Conservation (phyloP, 495 filamentous ascomycete genomes). For the Hyphodiscus hymeniophilus region DNA sequence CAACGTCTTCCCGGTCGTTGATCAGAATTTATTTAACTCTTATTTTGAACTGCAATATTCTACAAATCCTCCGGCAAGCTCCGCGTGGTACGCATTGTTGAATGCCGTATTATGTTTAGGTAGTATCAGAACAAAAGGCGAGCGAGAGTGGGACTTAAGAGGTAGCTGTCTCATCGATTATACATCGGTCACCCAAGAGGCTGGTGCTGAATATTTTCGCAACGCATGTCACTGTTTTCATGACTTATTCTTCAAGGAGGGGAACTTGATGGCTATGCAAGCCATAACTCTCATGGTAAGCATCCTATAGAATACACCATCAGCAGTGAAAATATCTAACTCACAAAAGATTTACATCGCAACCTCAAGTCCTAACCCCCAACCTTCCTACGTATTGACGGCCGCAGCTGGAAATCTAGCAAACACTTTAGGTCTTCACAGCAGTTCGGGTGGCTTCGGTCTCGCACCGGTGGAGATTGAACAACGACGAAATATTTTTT, state of each 20-base stretch:
- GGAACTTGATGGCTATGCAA: conserved; percentile 13
- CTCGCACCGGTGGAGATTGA: conserved; percentile 19
- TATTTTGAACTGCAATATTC: no score
- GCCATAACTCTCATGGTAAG: conserved; percentile 10
- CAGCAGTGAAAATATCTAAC: conserved; percentile 2
- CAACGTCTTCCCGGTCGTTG: no score
- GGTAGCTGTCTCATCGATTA: no score
- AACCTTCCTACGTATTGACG: conserved; percentile 7
- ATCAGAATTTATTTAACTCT: no score
- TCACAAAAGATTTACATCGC: conserved; percentile 3
- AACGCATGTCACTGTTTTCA: no score
- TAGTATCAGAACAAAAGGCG: no score
- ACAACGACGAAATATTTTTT: conserved; percentile 28
- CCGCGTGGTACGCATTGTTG: no score
- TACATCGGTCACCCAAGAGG: no score
- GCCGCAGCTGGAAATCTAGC: conserved; percentile 21
- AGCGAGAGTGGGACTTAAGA: no score
- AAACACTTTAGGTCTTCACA: conserved; percentile 27
- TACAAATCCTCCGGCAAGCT: no score
- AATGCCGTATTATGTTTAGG: no score
- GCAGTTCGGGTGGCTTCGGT: conserved; percentile 9
- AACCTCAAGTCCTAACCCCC: conserved; percentile 10
- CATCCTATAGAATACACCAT: neutral
- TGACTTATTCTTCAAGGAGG: conserved; percentile 12
- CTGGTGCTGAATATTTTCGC: no score